phyloP scores from a whole-genome alignment of 179 eudicot species.

The Carnegiea gigantea region DNA sequence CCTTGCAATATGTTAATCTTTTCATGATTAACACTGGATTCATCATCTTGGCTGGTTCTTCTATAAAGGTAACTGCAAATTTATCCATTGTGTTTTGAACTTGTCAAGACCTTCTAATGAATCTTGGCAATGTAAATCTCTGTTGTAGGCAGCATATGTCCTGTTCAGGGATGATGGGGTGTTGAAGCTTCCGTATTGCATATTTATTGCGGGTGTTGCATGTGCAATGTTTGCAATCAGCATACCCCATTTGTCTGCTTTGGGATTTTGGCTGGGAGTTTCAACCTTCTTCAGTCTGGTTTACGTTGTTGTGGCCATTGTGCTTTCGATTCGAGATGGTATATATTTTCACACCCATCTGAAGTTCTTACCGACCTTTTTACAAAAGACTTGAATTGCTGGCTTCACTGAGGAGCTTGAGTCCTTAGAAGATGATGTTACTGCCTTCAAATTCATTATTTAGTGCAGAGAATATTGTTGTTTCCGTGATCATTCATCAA shows the following conservation, averaged over 20 bases:
- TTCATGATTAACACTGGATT: conserved; percentile 77
- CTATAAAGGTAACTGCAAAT: conserved; percentile 58
- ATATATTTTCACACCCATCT: conserved; percentile 21
- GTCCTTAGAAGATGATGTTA: no score
- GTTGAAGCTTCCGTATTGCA: conserved; percentile 84
- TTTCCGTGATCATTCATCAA: no score
- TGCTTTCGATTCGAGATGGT: conserved; percentile 74
- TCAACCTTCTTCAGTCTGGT: conserved; percentile 72
- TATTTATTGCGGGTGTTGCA: conserved; percentile 64
- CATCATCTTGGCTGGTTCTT: conserved; percentile 80
- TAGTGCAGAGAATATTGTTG: no score
- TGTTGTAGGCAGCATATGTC: conserved; percentile 68
- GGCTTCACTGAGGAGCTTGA: neutral
- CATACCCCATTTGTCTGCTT: conserved; percentile 80
- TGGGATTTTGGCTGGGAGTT: conserved; percentile 78
- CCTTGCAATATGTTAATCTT: conserved; percentile 68
- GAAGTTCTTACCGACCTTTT: neutral
- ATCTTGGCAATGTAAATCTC: conserved; percentile 8
- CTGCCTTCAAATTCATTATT: no score
- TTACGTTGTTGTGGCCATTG: conserved; percentile 64
- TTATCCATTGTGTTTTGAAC: neutral
- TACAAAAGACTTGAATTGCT: neutral
- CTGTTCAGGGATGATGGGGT: conserved; percentile 51
- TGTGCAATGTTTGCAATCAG: conserved; percentile 82
- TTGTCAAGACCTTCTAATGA: neutral